Evolutionary conservation across 805 yeast genomes (phyloP).

Genomic region (Yarrowia keelungensis): DNA sequence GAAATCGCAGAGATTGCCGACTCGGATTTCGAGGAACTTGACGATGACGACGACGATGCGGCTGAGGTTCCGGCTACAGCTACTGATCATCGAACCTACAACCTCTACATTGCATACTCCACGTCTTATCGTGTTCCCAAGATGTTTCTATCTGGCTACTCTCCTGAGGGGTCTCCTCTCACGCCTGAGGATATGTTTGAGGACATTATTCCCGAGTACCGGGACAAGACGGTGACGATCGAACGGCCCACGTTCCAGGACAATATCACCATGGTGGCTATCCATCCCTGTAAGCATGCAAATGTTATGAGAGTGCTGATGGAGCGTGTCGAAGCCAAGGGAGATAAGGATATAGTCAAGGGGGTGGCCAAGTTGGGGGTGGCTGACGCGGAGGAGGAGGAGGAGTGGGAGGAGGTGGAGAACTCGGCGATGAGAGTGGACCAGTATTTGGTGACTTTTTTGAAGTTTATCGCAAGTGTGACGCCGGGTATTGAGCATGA

Average conservation of each 20-base stretch:
- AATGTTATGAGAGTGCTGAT: slow-evolving; percentile 90
- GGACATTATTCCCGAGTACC: slow-evolving; percentile 88
- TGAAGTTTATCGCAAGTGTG: slow-evolving; percentile 94
- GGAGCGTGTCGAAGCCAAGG: slow-evolving; percentile 65
- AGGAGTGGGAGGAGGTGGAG: slow-evolving; percentile 66
- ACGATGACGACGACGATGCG: slow-evolving; percentile 43
- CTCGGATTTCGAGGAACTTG: slow-evolving; percentile 44
- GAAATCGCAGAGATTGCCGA: slow-evolving; percentile 48
- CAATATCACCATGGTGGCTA: slow-evolving; percentile 77
- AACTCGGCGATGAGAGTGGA: slow-evolving; percentile 71
- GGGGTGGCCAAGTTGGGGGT: slow-evolving; percentile 59
- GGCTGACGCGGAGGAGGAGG: slow-evolving; percentile 45
- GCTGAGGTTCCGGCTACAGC: slow-evolving; percentile 3
- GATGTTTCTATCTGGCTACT: slow-evolving; percentile 88
- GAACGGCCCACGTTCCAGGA: slow-evolving; percentile 87
- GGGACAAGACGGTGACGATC: slow-evolving; percentile 95
- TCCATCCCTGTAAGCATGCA: slow-evolving; percentile 96
- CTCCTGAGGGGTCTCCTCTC: slow-evolving; percentile 81
- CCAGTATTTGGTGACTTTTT: slow-evolving; percentile 85
- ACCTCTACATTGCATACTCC: slow-evolving; percentile 88
- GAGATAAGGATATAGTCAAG: slow-evolving; percentile 42
- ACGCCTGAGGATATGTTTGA: slow-evolving; percentile 92
- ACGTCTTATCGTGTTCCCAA: slow-evolving; percentile 97
- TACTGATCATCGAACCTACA: slow-evolving; percentile 71
- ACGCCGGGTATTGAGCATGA: slow-evolving; percentile 98